Evolutionary conservation across 768 basidiomycete species (phyloP).

Genomic region (Tulasnella sp.): DNA sequence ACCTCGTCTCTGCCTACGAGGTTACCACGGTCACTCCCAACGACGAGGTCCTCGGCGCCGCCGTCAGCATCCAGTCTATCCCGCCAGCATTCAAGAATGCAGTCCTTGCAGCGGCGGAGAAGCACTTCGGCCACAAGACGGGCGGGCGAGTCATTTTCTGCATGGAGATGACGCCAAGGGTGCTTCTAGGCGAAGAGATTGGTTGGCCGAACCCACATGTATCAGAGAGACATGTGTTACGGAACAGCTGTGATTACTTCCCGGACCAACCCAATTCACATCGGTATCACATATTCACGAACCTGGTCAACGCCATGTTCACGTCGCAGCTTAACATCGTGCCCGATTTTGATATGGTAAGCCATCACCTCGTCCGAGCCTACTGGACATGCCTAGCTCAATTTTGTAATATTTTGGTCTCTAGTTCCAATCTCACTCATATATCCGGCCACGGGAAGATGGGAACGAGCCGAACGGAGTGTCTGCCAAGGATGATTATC

Average conservation of each 20-base stretch:
- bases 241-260: constrained; percentile 14
- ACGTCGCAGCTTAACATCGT: constrained; percentile 18
- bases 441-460: constrained; percentile 6
- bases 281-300: constrained; percentile 16
- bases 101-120: constrained; percentile 14
- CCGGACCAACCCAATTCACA: constrained; percentile 15
- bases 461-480: background rate
- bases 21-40: background rate
- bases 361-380: background rate
- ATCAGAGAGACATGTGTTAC: constrained; percentile 1
- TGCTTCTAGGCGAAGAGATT: constrained; percentile 13
- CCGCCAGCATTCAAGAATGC: constrained; percentile 9
- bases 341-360: constrained; percentile 15
- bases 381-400: background rate
- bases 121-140: constrained; percentile 13
- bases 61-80: constrained; percentile 7
- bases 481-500: background rate
- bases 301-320: constrained; percentile 15
- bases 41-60: constrained; percentile 4
- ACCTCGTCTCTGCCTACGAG: constrained; percentile 12
- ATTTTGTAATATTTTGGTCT: background rate
- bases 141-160: constrained; percentile 17
- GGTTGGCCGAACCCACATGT: background rate
- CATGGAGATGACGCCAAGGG: constrained; percentile 17
- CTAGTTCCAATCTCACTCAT: constrained; percentile 18